Conservation (phyloP, 106 monocot species). For the Apostasia shenzhenica region DNA sequence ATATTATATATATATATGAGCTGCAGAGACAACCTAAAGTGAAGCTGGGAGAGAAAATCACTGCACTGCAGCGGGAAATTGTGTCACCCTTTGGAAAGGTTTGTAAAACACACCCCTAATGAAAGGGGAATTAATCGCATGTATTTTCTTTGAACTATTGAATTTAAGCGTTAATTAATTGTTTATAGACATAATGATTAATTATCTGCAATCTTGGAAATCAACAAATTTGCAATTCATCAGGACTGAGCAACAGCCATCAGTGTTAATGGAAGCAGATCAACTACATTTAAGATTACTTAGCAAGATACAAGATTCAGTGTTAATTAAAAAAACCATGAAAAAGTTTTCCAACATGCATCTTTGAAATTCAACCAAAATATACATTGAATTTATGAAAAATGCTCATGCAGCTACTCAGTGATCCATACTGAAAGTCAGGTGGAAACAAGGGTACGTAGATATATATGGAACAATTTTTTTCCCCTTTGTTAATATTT, state of each 20-base stretch:
- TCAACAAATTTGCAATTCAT: slow-evolving; percentile 8
- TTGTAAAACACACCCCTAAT: not conserved
- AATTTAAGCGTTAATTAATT: not conserved
- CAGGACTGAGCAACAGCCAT: slow-evolving; percentile 89
- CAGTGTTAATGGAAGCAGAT: slow-evolving; percentile 72
- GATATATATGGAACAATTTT: not conserved
- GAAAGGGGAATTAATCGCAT: not conserved
- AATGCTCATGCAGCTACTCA: slow-evolving; percentile 49
- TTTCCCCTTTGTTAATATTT: no score
- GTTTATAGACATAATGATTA: no score
- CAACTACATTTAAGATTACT: slow-evolving; percentile 49
- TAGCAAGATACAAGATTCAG: slow-evolving; percentile 81
- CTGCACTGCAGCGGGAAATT: slow-evolving; percentile 77
- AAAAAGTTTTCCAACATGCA: not conserved
- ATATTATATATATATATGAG: not conserved
- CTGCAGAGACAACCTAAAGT: slow-evolving; percentile 76
- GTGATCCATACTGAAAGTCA: slow-evolving; percentile 70
- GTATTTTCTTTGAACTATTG: not conserved
- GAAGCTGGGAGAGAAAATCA: slow-evolving; percentile 74
- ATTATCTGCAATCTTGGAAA: no score
- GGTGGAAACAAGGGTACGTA: slow-evolving; percentile 38
- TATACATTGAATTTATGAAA: not conserved
- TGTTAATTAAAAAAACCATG: slow-evolving; percentile 2
- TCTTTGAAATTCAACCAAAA: no score
- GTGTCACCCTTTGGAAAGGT: slow-evolving; percentile 99